Base-by-base conservation (phyloP, 1,284 basidiomycete genomes). In the Xanthoconium separans region DNA sequence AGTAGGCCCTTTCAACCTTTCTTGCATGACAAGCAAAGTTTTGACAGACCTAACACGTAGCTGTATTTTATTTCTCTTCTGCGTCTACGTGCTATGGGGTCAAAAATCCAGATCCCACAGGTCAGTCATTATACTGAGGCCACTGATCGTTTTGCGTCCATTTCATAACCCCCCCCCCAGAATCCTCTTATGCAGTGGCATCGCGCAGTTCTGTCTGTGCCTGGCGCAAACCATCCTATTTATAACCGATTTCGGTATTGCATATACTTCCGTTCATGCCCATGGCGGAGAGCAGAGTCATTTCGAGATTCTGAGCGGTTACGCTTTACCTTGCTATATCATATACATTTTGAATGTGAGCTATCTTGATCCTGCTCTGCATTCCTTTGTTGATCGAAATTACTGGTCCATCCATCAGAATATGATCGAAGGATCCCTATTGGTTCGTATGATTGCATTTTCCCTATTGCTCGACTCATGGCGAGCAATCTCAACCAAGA, bases 1-100 rank as follows among this genome's bases (percentile, higher is more conserved):
- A 66, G 62, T 63, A 45, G 30, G 61, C 16, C 24, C 9, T 1
- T 2, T 24, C 27, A 12, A 4, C n/a, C 11, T 33, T n/a, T 22
- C 22, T 43, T 16, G 9, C 29, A 12, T 42, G 30, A 9, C 36
- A n/a, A n/a, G n/a, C 33, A 6, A 30, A n/a, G 7, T 20, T 27
- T 16, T 61, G 43, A 58, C 50, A 2, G 1, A 20, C 22, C 2
- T 18, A 11, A 22, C n/a, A 10, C 33, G 29, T 24, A 61, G 62
- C 20, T 67, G 39, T n/a, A 8, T 65, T 24, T 46, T 64, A 6
- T 64, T 64, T 18, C n/a, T 48, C 31, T 63, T 65, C 47, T 64
- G 62, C 36, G 16, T 59, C 34, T 64, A 67, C 46, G 58, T 65
- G 40, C n/a, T 64, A 2, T 58, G 58, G 55, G 58, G 55, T 39